Evolutionary conservation across 768 basidiomycete species (phyloP).

Genomic region (Amanita phalloides): DNA sequence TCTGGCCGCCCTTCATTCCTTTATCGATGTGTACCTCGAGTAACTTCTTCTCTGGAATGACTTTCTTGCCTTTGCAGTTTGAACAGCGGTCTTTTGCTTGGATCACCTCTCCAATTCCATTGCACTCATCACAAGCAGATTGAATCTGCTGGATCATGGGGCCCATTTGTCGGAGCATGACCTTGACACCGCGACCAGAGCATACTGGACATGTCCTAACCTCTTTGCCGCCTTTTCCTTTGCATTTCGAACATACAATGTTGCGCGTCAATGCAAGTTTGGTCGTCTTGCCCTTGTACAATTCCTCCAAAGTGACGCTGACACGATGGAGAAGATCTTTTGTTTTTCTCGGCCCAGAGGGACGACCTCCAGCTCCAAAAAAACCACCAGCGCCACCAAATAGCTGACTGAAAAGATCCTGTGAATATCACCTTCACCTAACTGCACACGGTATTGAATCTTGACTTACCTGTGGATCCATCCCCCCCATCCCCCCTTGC

Average conservation of each 20-base stretch:
- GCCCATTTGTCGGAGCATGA: conserved; percentile 93
- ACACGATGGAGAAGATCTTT: conserved; percentile 98
- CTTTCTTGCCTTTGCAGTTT: conserved; percentile 93
- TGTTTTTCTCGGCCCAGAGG: conserved; percentile 78
- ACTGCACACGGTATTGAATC: neutral
- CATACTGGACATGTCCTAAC: conserved; percentile 73
- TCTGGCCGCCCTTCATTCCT: conserved; percentile 93
- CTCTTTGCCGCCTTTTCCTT: conserved; percentile 95
- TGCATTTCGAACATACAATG: conserved; percentile 87
- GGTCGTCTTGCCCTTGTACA: conserved; percentile 98
- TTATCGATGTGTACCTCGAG: conserved; percentile 98
- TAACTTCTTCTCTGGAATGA: conserved; percentile 88
- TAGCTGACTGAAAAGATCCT: conserved; percentile 95
- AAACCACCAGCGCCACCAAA: conserved; percentile 82
- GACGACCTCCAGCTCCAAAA: conserved; percentile 56
- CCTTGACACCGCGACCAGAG: conserved; percentile 81
- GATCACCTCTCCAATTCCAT: conserved; percentile 91
- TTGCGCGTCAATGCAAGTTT: conserved; percentile 96
- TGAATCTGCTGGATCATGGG: conserved; percentile 99
- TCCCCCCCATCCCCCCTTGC: conserved; percentile 84
- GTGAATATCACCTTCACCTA: conserved; percentile 1
- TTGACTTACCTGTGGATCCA: conserved; percentile 81
- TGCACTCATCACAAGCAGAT: conserved; percentile 88
- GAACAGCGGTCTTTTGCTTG: conserved; percentile 88
- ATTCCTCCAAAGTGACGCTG: conserved; percentile 92